Evolutionary conservation across 352 stramenopile genomes (phyloP), one percentile per base, ranked within the genome.

Genomic region (Phytophthora pinifolia): DNA sequence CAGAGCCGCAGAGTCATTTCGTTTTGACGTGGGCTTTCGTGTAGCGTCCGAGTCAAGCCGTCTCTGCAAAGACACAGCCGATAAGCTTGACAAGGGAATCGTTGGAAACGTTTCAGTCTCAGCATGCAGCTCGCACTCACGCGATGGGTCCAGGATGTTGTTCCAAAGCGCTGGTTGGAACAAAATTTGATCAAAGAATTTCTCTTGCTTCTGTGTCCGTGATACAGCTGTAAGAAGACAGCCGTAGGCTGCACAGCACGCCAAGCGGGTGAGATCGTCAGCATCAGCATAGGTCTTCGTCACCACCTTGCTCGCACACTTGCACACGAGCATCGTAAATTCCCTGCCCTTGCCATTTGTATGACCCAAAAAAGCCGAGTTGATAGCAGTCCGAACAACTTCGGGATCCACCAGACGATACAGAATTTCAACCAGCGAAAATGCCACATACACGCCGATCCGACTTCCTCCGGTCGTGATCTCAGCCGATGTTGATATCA

Each of bases 291-390:
- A 70, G 9, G 59, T 44, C 44, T 82, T 86, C 1, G 77, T 84
- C 17, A 81, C 61, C n/a, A 90, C 66, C 38, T 90, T 89, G 49
- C 78, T 92, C 8, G 84, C 84, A 43, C 74, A 83, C 34, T 92
- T 94, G 68, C 84, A 94, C 22, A 94, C 65, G 4, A 90, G 62
- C 84, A 94, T 94, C 6, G 84, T 94, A 45, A 94, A 81, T 57
- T 92, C 84, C 32, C 83, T 64, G 9, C 84, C 79, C 47, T 94
- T 89, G 6, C 81, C 77, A 53, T 87, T 87, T 13, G 61, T 51
- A 49, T 88, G 76, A 13, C 81, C 76, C 31, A 89, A 54, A 57
- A 91, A 92, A 27, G 70, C 72, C n/a, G 65, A 55, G 49, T 92
- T 92, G 41, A 94, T 76, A 14, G 78, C 65, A 22, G 54, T 70